Evolutionary conservation across 2,329 filamentous ascomycete genomes (phyloP).

Genomic region (Penicillium hordei): DNA sequence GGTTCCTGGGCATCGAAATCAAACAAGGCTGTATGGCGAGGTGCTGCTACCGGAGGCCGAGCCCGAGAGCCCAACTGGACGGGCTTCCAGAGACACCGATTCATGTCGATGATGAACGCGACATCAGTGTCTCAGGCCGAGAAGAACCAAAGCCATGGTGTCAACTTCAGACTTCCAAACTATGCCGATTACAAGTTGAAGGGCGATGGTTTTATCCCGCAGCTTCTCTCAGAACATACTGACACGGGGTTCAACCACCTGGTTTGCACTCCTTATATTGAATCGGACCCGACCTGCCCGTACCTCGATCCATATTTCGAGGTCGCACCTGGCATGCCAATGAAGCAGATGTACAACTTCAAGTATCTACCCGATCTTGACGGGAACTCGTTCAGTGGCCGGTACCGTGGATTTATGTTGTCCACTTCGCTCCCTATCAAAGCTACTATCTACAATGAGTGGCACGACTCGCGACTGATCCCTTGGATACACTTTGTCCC

Average conservation of each 20-base stretch:
- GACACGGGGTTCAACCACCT: constrained; percentile 48
- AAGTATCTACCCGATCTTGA: constrained; percentile 78
- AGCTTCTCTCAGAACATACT: constrained; percentile 42
- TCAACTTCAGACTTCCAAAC: constrained; percentile 31
- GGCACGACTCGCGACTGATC: constrained; percentile 73
- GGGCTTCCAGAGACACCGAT: constrained; percentile 72
- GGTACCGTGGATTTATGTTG: constrained; percentile 67
- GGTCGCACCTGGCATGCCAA: constrained; percentile 30
- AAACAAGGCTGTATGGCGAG: constrained; percentile 48
- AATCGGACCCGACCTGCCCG: constrained; percentile 43
- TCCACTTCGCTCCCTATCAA: constrained; percentile 71
- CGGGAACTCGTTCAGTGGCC: constrained; percentile 69
- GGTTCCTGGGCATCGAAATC: constrained; percentile 46
- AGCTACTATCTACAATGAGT: constrained; percentile 74
- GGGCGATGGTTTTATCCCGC: constrained; percentile 34
- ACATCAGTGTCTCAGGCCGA: constrained; percentile 58
- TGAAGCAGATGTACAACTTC: constrained; percentile 46
- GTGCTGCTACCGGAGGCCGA: constrained; percentile 49
- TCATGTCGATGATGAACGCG: constrained; percentile 70
- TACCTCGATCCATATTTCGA: constrained; percentile 48
- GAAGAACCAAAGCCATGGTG: constrained; percentile 32
- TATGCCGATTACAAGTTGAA: constrained; percentile 47
- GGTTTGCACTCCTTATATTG: constrained; percentile 42
- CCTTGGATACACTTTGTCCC: constrained; percentile 81
- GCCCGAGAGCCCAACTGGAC: constrained; percentile 61